Percentiles rank a stretch among this genome's conserved stretches.
phyloP scores from a whole-genome alignment of 2,329 filamentous ascomycete species.

The Penicillium nordicum region DNA sequence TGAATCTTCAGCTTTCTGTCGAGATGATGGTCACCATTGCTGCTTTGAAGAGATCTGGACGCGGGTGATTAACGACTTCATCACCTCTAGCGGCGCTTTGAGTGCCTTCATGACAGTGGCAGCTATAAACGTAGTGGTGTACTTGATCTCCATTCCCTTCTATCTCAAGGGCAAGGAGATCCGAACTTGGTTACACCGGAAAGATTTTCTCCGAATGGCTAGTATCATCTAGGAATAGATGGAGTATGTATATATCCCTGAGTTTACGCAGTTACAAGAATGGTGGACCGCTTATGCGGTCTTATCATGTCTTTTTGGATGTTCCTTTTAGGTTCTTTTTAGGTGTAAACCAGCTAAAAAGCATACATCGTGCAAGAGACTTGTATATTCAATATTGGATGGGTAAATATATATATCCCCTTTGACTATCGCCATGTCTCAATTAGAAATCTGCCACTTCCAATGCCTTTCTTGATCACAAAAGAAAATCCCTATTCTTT shows the following conservation, averaged over 20 bases:
- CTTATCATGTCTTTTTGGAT: no score
- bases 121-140: constrained; percentile 14
- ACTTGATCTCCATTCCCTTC: constrained; percentile 7
- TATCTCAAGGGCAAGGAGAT: constrained; percentile 8
- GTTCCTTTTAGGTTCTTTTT: no score
- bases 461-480: no score
- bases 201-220: constrained; percentile 2
- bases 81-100: constrained; percentile 6
- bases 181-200: constrained; percentile 6
- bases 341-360: no score
- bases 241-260: not conserved
- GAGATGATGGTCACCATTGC: constrained; percentile 32
- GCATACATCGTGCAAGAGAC: no score
- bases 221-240: not conserved
- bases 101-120: constrained; percentile 16
- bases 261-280: not conserved
- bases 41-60: constrained; percentile 29
- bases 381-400: no score
- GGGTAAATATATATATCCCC: no score
- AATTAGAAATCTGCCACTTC: no score
- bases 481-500: no score
- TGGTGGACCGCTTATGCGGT: no score
- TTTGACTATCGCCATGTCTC: no score
- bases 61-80: constrained; percentile 20
- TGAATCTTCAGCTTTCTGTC: constrained; percentile 16